Base-by-base conservation (phyloP, 352 stramenopile genomes). In the Phytophthora nicotianae region DNA sequence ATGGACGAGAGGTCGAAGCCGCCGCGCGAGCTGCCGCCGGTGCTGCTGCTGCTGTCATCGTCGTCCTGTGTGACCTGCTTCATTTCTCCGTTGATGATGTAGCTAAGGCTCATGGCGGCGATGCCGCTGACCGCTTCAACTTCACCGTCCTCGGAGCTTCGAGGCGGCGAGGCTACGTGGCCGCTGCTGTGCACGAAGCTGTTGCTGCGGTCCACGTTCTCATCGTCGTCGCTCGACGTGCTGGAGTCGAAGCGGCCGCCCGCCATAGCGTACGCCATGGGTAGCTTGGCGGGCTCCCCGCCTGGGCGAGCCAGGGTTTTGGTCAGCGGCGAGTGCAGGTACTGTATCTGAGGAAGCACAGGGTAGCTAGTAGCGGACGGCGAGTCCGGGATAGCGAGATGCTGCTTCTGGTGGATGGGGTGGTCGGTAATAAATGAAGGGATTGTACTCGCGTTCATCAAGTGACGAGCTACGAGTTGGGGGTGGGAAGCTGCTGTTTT, bases 31-130 rank as follows among this genome's bases (percentile, higher is more conserved):
- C 62, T 79, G 47, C 57, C 65, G 45, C 54, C 62, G 10, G 62
- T 65, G 45, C 58, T 66, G 41, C 58, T 75, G 58, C 74, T 75
- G 50, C 59, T 70, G 50, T 73, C 68, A 26, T 77, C 65, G 50
- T 72, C 62, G 46, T 72, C 65, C 48, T 59, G 35, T 29, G 35
- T 32, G n/a, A 45, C 33, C 38, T 75, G 53, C 56, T 75, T 71
- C 62, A 81, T 61, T 26, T 87, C 74, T 56, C 75, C 73, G 68
- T 93, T 88, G 49, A 91, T 86, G 69, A 93, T 93, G 64, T 83
- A 93, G 77, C 84, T 91, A 47, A 93, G 82, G 19, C 84, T 90
- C 84, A 93, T 93, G 61, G 83, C 83, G 14, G 81, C 76, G 43
- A 89, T 89, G 48, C 78, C 75, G 21, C 69, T 83, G 33, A 82